These are phyloP conservation scores for Suillus lakei DNA, from an alignment of 768 basidiomycete species.

Conservation along the genomic window DNA sequence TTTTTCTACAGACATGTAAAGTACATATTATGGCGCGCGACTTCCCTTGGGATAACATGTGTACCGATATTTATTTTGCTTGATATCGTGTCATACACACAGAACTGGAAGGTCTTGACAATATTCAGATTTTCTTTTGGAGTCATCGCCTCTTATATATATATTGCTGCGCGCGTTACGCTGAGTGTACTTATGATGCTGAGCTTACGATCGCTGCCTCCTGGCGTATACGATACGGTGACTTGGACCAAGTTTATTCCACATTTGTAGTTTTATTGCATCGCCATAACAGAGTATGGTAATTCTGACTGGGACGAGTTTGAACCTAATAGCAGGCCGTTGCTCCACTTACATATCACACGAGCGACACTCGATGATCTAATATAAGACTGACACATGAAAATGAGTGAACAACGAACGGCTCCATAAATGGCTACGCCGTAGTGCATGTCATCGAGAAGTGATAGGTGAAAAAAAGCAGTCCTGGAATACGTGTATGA, in stretches of 20 bases:
- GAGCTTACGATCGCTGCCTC: conserved; percentile 17
- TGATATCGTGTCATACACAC: neutral
- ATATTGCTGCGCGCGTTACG: conserved; percentile 15
- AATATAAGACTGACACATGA: too few relatives aligned
- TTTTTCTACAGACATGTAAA: conserved; percentile 20
- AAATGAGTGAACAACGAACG: neutral
- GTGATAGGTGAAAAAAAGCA: neutral
- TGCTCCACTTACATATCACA: neutral
- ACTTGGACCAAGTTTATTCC: conserved; percentile 21
- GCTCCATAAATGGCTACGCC: neutral
- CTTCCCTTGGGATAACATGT: conserved; percentile 16
- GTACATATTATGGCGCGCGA: conserved; percentile 25
- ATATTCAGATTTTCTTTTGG: neutral
- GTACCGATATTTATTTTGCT: neutral
- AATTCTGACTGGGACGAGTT: neutral
- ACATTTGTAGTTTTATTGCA: neutral
- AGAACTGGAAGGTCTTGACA: rapidly evolving
- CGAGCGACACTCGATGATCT: neutral
- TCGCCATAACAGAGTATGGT: neutral
- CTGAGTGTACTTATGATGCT: conserved; percentile 15
- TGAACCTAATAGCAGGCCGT: too few relatives aligned
- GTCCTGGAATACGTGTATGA: neutral
- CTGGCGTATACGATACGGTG: conserved; percentile 16
- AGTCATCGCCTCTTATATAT: neutral
- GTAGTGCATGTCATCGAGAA: neutral